Conservation (phyloP, 2,329 filamentous ascomycete species). For the Paecilomyces formosus region DNA sequence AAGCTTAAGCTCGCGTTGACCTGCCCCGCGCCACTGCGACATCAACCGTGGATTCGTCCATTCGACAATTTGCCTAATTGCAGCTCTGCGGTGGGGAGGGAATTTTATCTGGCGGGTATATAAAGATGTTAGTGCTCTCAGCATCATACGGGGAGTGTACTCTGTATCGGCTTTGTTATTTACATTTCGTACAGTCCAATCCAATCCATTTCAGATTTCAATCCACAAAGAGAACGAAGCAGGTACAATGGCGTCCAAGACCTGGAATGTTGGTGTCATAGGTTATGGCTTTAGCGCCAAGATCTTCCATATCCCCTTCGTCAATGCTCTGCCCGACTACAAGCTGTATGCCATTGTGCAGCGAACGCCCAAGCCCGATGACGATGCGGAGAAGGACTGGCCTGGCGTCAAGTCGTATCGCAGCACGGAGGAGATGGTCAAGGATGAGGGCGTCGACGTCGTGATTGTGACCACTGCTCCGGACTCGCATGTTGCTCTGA, state of each 20-base stretch:
- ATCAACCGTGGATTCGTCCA: neutral
- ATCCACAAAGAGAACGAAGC: neutral
- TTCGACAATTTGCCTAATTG: neutral
- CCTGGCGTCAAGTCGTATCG: constrained; percentile 59
- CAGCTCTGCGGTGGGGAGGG: neutral
- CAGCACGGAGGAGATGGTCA: constrained; percentile 54
- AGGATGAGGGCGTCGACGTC: constrained; percentile 59
- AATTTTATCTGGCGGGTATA: neutral
- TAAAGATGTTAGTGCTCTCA: neutral
- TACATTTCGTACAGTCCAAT: neutral
- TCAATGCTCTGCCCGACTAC: constrained; percentile 56
- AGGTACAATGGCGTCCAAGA: constrained; percentile 33
- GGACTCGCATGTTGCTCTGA: constrained; percentile 60
- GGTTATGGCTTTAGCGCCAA: constrained; percentile 63
- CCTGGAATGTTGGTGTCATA: constrained; percentile 51
- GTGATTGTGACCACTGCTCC: constrained; percentile 67
- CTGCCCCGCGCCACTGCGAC: constrained; percentile 6
- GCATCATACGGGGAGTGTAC: neutral
- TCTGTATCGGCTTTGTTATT: neutral
- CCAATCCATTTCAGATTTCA: neutral
- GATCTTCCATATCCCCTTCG: constrained; percentile 76
- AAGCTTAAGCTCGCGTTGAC: constrained; percentile 4
- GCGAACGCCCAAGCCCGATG: constrained; percentile 55
- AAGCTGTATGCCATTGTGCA: constrained; percentile 70
- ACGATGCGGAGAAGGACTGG: constrained; percentile 63